Evolutionary conservation across 2,329 filamentous ascomycete species (phyloP), one percentile per base, ranked within the genome.

Genomic region (Geosmithia flava): DNA sequence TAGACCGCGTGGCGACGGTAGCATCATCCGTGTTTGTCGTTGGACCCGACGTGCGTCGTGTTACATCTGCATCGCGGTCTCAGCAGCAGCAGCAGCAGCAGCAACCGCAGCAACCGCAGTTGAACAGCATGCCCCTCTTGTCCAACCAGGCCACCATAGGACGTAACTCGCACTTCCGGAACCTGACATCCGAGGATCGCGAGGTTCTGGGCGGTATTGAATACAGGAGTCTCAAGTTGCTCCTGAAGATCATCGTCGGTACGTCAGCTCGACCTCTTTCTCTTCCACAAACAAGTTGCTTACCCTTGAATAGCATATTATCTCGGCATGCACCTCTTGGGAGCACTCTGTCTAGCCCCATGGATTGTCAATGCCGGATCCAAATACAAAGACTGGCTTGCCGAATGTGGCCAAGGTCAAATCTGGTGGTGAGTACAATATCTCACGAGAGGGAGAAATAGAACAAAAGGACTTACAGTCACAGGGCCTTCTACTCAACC

Each of bases 201-300:
- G 68, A 73, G 49, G 59, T 62, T n/a, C 59, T 76, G 0, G 72
- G 73, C 1, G 74, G 73, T 0, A 69, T 75, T 37, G 74, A 76
- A 54, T 76, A 76, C 42, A 65, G 70, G 1, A 70, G 66, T 30
- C 56, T 76, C 30, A 72, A 70, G 53, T 52, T 75, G 1, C 55
- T 77, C 13, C 54, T 75, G 16, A 72, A 72, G 52, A 69, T 75
- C 49, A 62, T 67, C 0, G 52, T 61, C 29, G 58, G 68, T 71
- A 54, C 50, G 58, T 54, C 44, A 39, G 30, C 40, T 33, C 10
- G 40, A 7, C 40, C n/a, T 46, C n/a, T 30, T n/a, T n/a, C n/a
- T n/a, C n/a, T n/a, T n/a, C n/a, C n/a, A n/a, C n/a, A n/a, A n/a
- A n/a, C n/a, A 13, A 13, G 33, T 13, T 37, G 33, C 33, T 37